These are phyloP conservation scores for Cladosporium sp. DNA, from an alignment of 2,329 filamentous ascomycete genomes.

Conservation along the genomic window DNA sequence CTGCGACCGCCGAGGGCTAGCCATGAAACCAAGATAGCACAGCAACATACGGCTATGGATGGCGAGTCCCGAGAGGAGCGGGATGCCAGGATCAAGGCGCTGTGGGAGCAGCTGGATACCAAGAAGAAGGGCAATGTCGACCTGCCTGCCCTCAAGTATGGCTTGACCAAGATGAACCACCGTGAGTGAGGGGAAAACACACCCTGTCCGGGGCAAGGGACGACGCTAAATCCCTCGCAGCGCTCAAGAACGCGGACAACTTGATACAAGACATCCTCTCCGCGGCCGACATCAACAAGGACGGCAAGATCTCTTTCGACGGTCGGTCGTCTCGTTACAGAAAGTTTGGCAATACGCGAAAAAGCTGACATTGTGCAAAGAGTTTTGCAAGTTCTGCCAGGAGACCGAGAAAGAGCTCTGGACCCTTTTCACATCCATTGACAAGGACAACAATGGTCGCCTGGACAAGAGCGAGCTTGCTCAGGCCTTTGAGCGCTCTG, in stretches of 20 bases:
- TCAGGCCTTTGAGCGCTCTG: conserved; percentile 70
- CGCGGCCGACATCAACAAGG: conserved; percentile 78
- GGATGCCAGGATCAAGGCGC: conserved; percentile 73
- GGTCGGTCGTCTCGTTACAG: conserved; percentile 46
- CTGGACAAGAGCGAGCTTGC: conserved; percentile 82
- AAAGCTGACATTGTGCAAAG: conserved; percentile 42
- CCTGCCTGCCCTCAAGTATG: conserved; percentile 75
- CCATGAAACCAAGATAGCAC: conserved; percentile 24
- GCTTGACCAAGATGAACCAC: conserved; percentile 83
- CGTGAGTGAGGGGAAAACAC: conserved; percentile 57
- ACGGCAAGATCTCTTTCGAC: conserved; percentile 86
- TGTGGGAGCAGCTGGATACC: conserved; percentile 80
- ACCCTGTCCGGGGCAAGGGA: conserved; percentile 17
- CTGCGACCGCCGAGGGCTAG: conserved; percentile 5
- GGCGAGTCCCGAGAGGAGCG: conserved; percentile 71
- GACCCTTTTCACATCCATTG: conserved; percentile 78
- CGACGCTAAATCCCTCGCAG: conserved; percentile 35
- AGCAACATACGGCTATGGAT: conserved; percentile 49
- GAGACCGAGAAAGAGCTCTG: conserved; percentile 80
- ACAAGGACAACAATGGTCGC: conserved; percentile 77
- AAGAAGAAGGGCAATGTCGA: conserved; percentile 74
- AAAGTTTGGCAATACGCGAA: no score
- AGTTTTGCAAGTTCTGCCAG: conserved; percentile 85
- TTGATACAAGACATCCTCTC: conserved; percentile 76
- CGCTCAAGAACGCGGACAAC: conserved; percentile 84